phyloP scores from a whole-genome alignment of 2,329 filamentous ascomycete genomes.

The Rhinocladiella similis region DNA sequence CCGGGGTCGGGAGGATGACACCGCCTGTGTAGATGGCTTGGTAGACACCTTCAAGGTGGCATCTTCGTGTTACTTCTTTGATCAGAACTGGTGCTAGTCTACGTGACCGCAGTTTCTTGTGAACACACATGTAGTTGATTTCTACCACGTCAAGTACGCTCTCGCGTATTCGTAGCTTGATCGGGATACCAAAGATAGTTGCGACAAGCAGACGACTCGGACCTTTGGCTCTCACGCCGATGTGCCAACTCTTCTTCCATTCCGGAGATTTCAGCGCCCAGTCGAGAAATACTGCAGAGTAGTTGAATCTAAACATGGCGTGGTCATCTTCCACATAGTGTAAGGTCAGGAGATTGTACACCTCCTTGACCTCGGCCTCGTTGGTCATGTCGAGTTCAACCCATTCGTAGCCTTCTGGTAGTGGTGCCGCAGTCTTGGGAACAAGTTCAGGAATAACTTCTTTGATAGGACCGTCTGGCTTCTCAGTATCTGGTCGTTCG shows the following conservation, averaged over 20 bases:
- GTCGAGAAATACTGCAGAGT: slow-evolving; percentile 82
- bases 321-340: slow-evolving; percentile 98
- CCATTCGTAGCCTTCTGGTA: slow-evolving; percentile 91
- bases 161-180: slow-evolving; percentile 75
- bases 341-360: slow-evolving; percentile 85
- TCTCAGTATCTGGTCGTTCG: slow-evolving; percentile 55
- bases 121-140: slow-evolving; percentile 97
- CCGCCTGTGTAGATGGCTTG: slow-evolving; percentile 97
- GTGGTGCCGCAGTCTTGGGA: slow-evolving; percentile 70
- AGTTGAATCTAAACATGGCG: slow-evolving; percentile 97
- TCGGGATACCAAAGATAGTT: slow-evolving; percentile 92
- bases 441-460: slow-evolving; percentile 76
- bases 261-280: slow-evolving; percentile 95
- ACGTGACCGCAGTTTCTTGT: slow-evolving; percentile 96
- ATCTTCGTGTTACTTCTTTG: slow-evolving; percentile 93
- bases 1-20: slow-evolving; percentile 83
- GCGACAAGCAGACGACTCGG: slow-evolving; percentile 86
- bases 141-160: slow-evolving; percentile 77
- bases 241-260: slow-evolving; percentile 92
- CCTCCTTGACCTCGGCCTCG: slow-evolving; percentile 77
- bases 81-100: slow-evolving; percentile 91
- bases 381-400: slow-evolving; percentile 82
- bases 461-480: slow-evolving; percentile 80
- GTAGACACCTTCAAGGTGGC: slow-evolving; percentile 82
- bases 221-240: slow-evolving; percentile 77